Conservation (phyloP, 2,329 filamentous ascomycete species). For the Aspergillus ochraceoroseus region DNA sequence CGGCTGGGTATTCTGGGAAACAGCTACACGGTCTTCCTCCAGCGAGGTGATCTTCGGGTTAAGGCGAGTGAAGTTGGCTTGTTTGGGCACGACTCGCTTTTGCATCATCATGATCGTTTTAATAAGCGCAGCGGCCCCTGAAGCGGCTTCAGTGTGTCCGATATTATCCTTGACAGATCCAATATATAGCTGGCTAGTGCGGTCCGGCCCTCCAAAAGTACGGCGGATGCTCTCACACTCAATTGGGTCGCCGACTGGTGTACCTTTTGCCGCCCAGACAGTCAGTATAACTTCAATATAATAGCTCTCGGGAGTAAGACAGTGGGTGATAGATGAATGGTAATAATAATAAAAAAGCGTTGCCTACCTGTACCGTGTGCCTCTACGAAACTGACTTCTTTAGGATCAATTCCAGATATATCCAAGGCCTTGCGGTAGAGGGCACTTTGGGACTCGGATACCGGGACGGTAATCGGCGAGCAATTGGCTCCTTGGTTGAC, state of each 20-base stretch:
- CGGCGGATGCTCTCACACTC: slow-evolving; percentile 24
- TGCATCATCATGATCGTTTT: slow-evolving; percentile 27
- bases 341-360: background rate
- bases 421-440: slow-evolving; percentile 16
- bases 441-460: slow-evolving; percentile 11
- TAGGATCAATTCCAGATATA: slow-evolving; percentile 10
- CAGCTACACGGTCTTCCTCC: slow-evolving; percentile 15
- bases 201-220: slow-evolving; percentile 15
- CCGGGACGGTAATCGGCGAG: slow-evolving; percentile 21
- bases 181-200: slow-evolving; percentile 13
- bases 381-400: slow-evolving; percentile 18
- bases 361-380: slow-evolving; percentile 18
- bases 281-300: too few species aligned
- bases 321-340: background rate
- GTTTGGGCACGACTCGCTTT: slow-evolving; percentile 23
- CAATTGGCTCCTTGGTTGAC: slow-evolving; percentile 21
- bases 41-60: slow-evolving; percentile 22
- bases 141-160: slow-evolving; percentile 26
- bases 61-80: slow-evolving; percentile 22
- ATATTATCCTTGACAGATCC: slow-evolving; percentile 29
- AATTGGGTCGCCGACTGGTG: slow-evolving; percentile 20
- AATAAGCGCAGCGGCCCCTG: slow-evolving; percentile 24
- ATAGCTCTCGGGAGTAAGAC: too few species aligned
- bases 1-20: slow-evolving; percentile 7
- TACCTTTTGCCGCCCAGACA: slow-evolving; percentile 14